phyloP scores from a whole-genome alignment of 139 green algal species.

The Volvox africanus region DNA sequence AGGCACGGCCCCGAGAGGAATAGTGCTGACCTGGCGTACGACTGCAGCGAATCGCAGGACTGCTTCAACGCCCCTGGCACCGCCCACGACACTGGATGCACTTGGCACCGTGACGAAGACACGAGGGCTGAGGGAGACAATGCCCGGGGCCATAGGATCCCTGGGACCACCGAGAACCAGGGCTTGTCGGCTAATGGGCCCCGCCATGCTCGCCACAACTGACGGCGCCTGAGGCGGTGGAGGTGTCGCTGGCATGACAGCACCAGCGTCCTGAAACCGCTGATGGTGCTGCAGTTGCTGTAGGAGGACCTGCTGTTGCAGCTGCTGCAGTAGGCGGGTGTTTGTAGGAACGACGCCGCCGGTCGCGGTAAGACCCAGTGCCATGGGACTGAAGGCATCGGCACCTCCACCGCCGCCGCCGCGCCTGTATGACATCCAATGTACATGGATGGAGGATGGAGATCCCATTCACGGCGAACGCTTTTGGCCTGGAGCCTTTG shows the following conservation, averaged over 20 bases:
- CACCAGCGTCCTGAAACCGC: background rate
- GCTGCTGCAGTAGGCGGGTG: background rate
- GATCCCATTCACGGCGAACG: too few species aligned
- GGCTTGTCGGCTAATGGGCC: constrained; percentile 17
- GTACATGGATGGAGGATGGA: background rate
- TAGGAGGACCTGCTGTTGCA: background rate
- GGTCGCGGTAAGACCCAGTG: background rate
- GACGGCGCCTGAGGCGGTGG: background rate
- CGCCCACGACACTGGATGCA: background rate
- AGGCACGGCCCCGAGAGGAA: background rate
- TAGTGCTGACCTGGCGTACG: background rate
- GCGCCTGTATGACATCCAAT: background rate
- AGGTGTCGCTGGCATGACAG: background rate
- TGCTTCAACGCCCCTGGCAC: background rate
- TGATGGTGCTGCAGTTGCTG: constrained; percentile 12
- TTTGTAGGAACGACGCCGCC: background rate
- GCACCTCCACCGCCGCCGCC: too few species aligned
- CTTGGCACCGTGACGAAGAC: background rate
- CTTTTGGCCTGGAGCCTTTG: too few species aligned
- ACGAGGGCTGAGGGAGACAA: constrained; percentile 6
- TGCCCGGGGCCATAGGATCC: background rate
- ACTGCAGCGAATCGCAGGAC: background rate
- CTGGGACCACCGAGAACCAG: constrained; percentile 9
- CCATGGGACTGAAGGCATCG: background rate
- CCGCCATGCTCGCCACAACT: too few species aligned